Base-by-base conservation (phyloP, 2,329 filamentous ascomycete species). In the Ophiostoma populinum region DNA sequence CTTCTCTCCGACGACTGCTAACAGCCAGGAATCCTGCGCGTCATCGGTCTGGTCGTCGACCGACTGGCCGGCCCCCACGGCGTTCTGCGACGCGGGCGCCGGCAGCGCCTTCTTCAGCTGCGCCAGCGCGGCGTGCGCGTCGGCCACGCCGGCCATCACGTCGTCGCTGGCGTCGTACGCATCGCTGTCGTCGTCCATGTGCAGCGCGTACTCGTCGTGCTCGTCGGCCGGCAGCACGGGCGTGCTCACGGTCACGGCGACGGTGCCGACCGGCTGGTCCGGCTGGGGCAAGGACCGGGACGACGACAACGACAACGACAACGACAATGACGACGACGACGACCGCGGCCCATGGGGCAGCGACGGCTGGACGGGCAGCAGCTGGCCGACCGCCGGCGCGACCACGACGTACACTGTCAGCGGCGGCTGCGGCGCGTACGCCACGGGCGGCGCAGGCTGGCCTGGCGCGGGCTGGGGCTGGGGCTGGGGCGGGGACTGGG, bases 381-480 rank as follows among this genome's bases (percentile, higher is more conserved):
- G 19, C 24, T 33, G 39, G 13, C 42, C 42, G 17, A 36, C 31
- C n/a, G 39, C 18, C 25, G 30, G 29, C 16, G 42, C 33, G 29
- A 57, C 55, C 30, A 52, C 54, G 27, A 50, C 49, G 13, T 39
- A 61, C 58, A 17, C 53, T 61, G 3, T 60, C 56, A n/a, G n/a
- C n/a, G n/a, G n/a, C 1, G 57, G 57, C 2, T 61, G 58, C 41
- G 49, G 53, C 15, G 22, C 36, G 19, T 61, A 55, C 49, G 30
- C 17, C 11, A 47, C 50, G 41, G 56, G 55, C 3, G 55, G 51
- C 0, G n/a, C n/a, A n/a, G 34, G 33, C 24, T 4, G 24, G 22
- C 3, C 35, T 24, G 2, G n/a, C 27, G 3, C 21, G 19, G 60
- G 57, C 57, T 52, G 55, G 24, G 56, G 56, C 6, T 47, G 48